Evolutionary conservation across 2,329 filamentous ascomycete genomes (phyloP).

Genomic region (Fusarium luffae): DNA sequence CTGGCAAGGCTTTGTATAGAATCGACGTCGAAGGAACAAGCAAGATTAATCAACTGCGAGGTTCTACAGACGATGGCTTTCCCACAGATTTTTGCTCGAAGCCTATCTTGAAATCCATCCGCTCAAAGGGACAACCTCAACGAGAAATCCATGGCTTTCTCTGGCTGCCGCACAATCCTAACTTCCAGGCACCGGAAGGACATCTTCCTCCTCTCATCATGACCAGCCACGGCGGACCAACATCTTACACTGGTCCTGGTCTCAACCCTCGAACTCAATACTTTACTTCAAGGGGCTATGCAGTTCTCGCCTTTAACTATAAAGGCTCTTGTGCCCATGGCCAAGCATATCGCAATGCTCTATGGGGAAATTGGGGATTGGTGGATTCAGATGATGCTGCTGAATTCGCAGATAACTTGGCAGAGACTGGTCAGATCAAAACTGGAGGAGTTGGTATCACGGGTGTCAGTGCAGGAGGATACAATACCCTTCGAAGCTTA

Average conservation of each 20-base stretch:
- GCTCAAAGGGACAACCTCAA: slow-evolving; percentile 42
- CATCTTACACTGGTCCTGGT: slow-evolving; percentile 54
- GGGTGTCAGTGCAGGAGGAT: slow-evolving; percentile 65
- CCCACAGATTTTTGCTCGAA: slow-evolving; percentile 49
- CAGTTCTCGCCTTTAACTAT: slow-evolving; percentile 63
- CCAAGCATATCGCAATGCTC: slow-evolving; percentile 59
- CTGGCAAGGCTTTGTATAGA: slow-evolving; percentile 51
- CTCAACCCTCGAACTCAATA: slow-evolving; percentile 61
- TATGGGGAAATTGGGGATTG: slow-evolving; percentile 63
- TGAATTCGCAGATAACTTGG: slow-evolving; percentile 58
- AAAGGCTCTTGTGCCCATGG: slow-evolving; percentile 64
- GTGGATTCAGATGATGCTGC: slow-evolving; percentile 63
- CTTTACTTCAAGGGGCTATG: slow-evolving; percentile 65
- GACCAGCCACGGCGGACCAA: slow-evolving; percentile 64
- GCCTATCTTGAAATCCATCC: slow-evolving; percentile 50
- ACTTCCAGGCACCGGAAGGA: slow-evolving; percentile 52
- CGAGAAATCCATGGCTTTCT: slow-evolving; percentile 59
- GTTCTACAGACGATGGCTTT: slow-evolving; percentile 50
- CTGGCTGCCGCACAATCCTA: slow-evolving; percentile 60
- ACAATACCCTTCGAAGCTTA: slow-evolving; percentile 62
- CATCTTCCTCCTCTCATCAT: slow-evolving; percentile 62
- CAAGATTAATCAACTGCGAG: slow-evolving; percentile 47
- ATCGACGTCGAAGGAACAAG: slow-evolving; percentile 46
- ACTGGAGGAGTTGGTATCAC: slow-evolving; percentile 58
- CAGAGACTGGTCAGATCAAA: slow-evolving; percentile 51